Evolutionary conservation across 768 basidiomycete genomes (phyloP), one percentile per base, ranked within the genome.

Genomic region (Collybia mongolica): DNA sequence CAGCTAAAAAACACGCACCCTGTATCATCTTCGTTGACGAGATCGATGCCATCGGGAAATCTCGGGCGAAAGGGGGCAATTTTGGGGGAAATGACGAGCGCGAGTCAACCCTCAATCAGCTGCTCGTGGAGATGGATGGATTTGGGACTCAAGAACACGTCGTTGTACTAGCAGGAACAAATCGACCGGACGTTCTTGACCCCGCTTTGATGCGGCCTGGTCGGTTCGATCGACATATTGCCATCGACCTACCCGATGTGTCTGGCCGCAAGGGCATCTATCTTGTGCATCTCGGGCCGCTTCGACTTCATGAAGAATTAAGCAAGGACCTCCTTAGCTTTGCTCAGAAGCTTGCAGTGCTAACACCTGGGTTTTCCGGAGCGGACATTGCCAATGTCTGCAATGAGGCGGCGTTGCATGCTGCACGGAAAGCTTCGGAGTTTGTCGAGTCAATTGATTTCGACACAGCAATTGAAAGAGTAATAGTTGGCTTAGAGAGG

Each of bases 1-100:
- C 90, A 3, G 97, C 97, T 41, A 94, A 91, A 81, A 98, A 98
- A 77, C 83, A 97, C 64, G 94, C 97, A 0, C 97, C 97, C 0
- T 95, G 93, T 65, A 99, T 99, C 76, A 91, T 99, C 65, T 99
- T 99, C 71, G 83, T 99, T 55, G 97, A 99, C 68, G 97, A 99
- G 73, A 99, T 99, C 55, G 97, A 99, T 66, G 97, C 97, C 45
- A 98, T 99, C 59, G 97, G 97, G 49, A 98, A 98, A 72, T 80
- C 92, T 15, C 82, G 97, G 63, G 88, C 88, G 20, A 83, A 81
- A 55, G 84, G 92, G 45, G 93, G 96, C 28, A 72, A 68, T 51
- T 70, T 81, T 46, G 85, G 80, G 29, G 93, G 96, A 5, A 98
- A 98, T 69, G 96, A 98, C 64, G 97, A 99, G 68, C 85, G 97